Evolutionary conservation across 2,329 filamentous ascomycete species (phyloP).

Genomic region (Nemania sp.): DNA sequence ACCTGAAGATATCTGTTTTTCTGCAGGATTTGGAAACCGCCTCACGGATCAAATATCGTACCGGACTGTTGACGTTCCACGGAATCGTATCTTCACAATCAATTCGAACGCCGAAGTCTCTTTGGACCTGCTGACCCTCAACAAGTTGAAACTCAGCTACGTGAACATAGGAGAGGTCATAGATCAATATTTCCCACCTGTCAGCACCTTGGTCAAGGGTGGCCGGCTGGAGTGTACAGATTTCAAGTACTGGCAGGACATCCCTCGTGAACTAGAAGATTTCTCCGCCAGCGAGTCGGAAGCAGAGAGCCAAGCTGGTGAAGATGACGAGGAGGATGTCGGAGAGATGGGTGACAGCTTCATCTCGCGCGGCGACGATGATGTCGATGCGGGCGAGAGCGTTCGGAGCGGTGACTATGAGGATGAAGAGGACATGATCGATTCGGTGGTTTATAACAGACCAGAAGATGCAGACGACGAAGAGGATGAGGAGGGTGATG

Average conservation of each 20-base stretch:
- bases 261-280: conserved; percentile 80
- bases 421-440: conserved; percentile 47
- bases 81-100: conserved; percentile 95
- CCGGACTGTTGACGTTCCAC: conserved; percentile 91
- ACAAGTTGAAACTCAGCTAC: conserved; percentile 95
- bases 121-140: conserved; percentile 84
- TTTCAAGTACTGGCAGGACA: conserved; percentile 94
- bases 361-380: conserved; percentile 44
- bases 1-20: conserved; percentile 79
- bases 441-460: conserved; percentile 45
- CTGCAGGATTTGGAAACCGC: conserved; percentile 95
- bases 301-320: conserved; percentile 46
- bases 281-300: conserved; percentile 76
- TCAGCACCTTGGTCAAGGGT: conserved; percentile 81
- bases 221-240: conserved; percentile 96
- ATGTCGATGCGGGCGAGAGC: conserved; percentile 48
- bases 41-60: conserved; percentile 96
- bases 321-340: conserved; percentile 48
- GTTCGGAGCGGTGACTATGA: conserved; percentile 49
- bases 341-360: conserved; percentile 51
- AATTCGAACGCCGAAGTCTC: conserved; percentile 97
- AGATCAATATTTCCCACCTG: conserved; percentile 96
- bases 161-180: conserved; percentile 96
- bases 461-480: conserved; percentile 44
- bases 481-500: conserved; percentile 39